These are phyloP conservation scores for Lipomyces japonicus DNA, from an alignment of 805 yeast genomes.

Conservation along the genomic window DNA sequence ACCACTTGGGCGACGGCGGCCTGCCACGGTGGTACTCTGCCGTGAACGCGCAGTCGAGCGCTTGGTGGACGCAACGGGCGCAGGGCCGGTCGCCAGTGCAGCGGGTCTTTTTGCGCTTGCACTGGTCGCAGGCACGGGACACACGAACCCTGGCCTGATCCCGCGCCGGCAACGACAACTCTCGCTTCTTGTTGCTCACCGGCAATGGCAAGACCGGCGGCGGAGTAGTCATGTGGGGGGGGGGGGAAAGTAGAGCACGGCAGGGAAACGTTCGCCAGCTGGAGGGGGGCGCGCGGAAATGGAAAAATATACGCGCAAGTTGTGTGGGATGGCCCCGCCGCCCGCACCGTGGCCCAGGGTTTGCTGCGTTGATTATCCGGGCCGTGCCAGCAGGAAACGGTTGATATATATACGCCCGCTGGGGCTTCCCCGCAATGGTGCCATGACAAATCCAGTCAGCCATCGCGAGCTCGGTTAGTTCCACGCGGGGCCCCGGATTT, in stretches of 20 bases:
- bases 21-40: slow-evolving; percentile 23
- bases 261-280: too few relatives aligned
- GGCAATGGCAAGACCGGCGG: not conserved
- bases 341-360: too few relatives aligned
- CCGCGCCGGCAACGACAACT: not conserved
- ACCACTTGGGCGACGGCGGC: slow-evolving; percentile 19
- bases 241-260: not conserved
- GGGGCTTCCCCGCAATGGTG: too few relatives aligned
- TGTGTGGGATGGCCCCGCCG: too few relatives aligned
- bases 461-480: too few relatives aligned
- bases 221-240: not conserved
- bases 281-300: too few relatives aligned
- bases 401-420: too few relatives aligned
- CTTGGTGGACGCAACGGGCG: slow-evolving; percentile 13
- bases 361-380: too few relatives aligned
- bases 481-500: too few relatives aligned
- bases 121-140: slow-evolving; percentile 18
- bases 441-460: too few relatives aligned
- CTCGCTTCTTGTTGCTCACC: not conserved
- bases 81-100: slow-evolving; percentile 16
- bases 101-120: slow-evolving; percentile 19
- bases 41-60: slow-evolving; percentile 13
- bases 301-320: too few relatives aligned
- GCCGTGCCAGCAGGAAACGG: too few relatives aligned
- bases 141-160: slow-evolving; percentile 5